phyloP scores from a whole-genome alignment of 2,329 filamentous ascomycete species.

The Cladosporium oxysporum region DNA sequence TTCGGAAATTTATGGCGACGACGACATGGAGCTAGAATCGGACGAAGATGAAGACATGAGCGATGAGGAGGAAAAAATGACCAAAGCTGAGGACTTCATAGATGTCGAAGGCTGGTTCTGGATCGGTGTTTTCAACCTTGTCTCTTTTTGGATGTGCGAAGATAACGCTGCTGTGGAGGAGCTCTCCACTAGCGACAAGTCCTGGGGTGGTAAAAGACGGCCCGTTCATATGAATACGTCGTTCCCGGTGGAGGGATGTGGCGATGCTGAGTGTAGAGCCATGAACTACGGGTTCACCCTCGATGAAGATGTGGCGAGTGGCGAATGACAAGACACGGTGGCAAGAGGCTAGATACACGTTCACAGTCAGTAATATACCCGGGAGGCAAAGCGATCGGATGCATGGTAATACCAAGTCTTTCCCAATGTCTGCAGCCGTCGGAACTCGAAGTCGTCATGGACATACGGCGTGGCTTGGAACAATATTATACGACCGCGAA shows the following conservation, averaged over 20 bases:
- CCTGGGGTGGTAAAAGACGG: constrained; percentile 4
- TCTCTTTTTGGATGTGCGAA: constrained; percentile 1
- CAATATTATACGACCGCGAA: too few species aligned
- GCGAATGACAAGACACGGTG: too few species aligned
- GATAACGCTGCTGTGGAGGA: constrained; percentile 10
- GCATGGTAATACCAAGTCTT: too few species aligned
- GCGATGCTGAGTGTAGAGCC: neutral
- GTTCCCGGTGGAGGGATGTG: constrained; percentile 4
- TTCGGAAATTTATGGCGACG: neutral
- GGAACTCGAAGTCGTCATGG: too few species aligned
- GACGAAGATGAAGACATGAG: neutral
- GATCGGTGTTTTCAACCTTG: neutral
- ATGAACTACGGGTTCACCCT: too few species aligned
- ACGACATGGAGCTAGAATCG: neutral
- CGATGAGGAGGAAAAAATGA: neutral
- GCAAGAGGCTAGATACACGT: too few species aligned
- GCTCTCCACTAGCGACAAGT: neutral
- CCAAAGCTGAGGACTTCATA: neutral
- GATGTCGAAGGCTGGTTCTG: neutral
- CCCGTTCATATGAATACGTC: neutral
- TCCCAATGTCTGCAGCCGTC: too few species aligned
- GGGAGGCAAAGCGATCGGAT: too few species aligned
- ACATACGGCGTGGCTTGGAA: too few species aligned
- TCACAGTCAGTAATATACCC: too few species aligned
- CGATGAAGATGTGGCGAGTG: too few species aligned